Evolutionary conservation across 2,329 filamentous ascomycete genomes (phyloP), one percentile per base, ranked within the genome.

Genomic region (Gaeumannomyces tritici): DNA sequence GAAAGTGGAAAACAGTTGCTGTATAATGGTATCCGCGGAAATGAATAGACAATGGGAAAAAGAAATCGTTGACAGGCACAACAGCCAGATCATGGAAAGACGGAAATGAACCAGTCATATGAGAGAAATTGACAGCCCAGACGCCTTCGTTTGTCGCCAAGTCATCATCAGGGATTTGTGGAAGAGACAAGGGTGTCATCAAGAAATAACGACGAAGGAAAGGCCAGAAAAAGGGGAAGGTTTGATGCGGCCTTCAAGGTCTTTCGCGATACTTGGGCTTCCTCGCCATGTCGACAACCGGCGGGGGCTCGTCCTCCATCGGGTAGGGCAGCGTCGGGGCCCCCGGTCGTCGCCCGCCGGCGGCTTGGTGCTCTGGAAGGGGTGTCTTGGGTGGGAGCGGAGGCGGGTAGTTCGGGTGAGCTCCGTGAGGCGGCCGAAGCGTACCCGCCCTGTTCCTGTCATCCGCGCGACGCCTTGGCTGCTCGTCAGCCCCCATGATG

Each of bases 341-440:
- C 24, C 67, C 62, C 24, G 66, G 61, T 27, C 65, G 70, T 60
- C 67, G 75, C 68, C 66, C 76, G 69, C 65, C 71, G 51, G 65
- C 69, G 57, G 61, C 69, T 66, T 72, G 77, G 67, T 72, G 72
- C 63, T 84, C 86, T 0, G 82, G 84, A 4, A 92, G 80, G 0
- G 89, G 89, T 1, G 88, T 91, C 73, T 93, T 93, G 12, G 90
- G 90, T 21, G 90, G 90, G 47, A 91, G 71, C 0, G 89, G 89
- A 7, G 90, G 90, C 4, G 89, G 86, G 63, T 83, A 83, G 29
- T 83, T 79, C 67, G 80, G 73, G 66, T 79, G 67, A 24, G 42
- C 42, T 61, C 75, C 70, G 29, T 72, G 69, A 21, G n/a, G 42
- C 42, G 21, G 42, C 31, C 72, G 70, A 47, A 42, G 24, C 64